phyloP scores from a whole-genome alignment of 306 rosid species.

The Comarum palustre region DNA sequence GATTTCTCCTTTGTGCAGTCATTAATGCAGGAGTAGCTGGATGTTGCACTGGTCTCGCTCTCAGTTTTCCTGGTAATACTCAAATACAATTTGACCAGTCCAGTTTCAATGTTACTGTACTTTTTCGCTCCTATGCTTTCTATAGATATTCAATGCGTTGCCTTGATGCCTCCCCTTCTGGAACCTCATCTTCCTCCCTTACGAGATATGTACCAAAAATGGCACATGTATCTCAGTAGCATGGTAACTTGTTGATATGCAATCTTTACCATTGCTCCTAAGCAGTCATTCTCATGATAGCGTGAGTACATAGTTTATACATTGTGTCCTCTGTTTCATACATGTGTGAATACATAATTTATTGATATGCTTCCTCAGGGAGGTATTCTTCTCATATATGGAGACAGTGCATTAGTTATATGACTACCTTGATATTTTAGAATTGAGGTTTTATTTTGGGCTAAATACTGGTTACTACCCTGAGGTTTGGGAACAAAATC shows the following conservation, averaged over 20 bases:
- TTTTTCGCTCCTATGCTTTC: not conserved
- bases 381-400: not conserved
- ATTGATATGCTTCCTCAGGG: not conserved
- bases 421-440: not conserved
- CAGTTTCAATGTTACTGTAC: not conserved
- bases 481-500: no score
- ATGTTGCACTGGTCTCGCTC: slow-evolving; percentile 96
- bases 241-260: not conserved
- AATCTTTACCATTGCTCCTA: not conserved
- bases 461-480: no score
- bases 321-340: not conserved
- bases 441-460: no score
- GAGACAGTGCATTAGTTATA: not conserved
- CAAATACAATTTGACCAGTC: not conserved
- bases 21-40: slow-evolving; percentile 97
- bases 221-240: not conserved
- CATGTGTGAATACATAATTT: not conserved
- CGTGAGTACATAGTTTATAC: no score
- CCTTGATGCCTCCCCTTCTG: not conserved
- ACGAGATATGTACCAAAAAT: not conserved
- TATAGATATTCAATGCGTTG: not conserved
- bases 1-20: slow-evolving; percentile 48
- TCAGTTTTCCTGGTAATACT: slow-evolving; percentile 81
- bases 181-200: not conserved
- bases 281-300: not conserved